These are phyloP conservation scores for Leavenworthia alabamica DNA, from an alignment of 345 rosid genomes.

Conservation along the genomic window DNA sequence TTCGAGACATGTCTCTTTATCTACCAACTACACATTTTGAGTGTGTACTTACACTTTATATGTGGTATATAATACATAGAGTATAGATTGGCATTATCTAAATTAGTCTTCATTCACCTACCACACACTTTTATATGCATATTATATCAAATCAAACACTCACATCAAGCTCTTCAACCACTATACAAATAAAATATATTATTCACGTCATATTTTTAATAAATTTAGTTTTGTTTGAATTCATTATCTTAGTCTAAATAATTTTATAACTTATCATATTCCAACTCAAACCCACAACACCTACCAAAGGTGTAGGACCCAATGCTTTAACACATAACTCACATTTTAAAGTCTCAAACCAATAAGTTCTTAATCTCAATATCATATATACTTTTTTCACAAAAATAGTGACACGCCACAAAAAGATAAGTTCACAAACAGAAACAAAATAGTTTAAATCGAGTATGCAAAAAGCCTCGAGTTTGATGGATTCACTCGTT, in stretches of 20 bases:
- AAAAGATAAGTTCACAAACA: slow-evolving; percentile 3
- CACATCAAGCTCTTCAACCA: not conserved
- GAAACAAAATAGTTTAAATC: not conserved
- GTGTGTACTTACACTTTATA: no score
- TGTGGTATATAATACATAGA: no score
- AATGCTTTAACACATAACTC: not conserved
- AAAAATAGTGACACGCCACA: not conserved
- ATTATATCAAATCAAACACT: not conserved
- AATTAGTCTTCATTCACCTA: no score
- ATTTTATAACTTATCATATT: not conserved
- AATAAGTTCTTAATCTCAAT: no score
- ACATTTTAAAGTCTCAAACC: not conserved
- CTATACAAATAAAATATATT: not conserved
- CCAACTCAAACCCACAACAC: not conserved
- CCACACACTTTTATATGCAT: no score
- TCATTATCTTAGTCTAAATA: not conserved
- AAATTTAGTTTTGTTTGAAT: no score
- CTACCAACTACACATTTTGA: slow-evolving; percentile 13
- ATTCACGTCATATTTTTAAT: not conserved
- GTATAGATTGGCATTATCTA: no score
- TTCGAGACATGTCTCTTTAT: not conserved
- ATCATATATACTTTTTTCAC: not conserved
- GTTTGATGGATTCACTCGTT: slow-evolving; percentile 16
- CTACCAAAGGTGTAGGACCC: not conserved
- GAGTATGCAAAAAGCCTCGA: not conserved